These are phyloP conservation scores for sweet orange (Citrus sinensis) DNA, from an alignment of 345 rosid genomes.

Conservation along the genomic window DVS_A1.0 CM039163.1:49574501-49575000, in stretches of 20 bases:
- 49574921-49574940: background rate
- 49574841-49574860: too few relatives aligned
- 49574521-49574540: slow-evolving; percentile 36
- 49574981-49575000: too few relatives aligned
- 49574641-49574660: background rate
- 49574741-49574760: background rate
- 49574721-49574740: background rate
- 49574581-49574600: background rate
- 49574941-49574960: background rate
- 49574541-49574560: background rate
- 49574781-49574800: too few relatives aligned
- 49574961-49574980: too few relatives aligned
- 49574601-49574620: background rate
- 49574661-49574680: background rate
- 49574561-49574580: background rate
- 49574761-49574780: background rate
- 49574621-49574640: background rate
- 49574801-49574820: too few relatives aligned
- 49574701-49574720: background rate
- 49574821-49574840: background rate
- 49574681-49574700: background rate
- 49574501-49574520: slow-evolving; percentile 75
- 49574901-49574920: background rate
- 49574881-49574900: background rate
- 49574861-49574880: too few relatives aligned